These are phyloP conservation scores for Ogataea ramenticola DNA, from an alignment of 805 yeast species.

Conservation along the genomic window DNA sequence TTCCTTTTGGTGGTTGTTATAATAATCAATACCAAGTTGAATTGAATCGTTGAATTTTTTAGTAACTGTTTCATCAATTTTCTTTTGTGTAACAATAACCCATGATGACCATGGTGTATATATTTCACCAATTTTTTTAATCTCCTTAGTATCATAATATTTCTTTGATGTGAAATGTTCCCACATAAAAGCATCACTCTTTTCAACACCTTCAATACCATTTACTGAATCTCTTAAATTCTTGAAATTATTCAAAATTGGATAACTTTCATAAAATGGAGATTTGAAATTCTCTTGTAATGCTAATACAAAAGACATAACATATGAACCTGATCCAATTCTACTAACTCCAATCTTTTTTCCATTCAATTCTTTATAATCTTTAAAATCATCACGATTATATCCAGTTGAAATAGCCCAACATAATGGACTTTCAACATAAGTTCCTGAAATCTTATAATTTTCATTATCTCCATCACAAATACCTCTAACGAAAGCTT, in stretches of 20 bases:
- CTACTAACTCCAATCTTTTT: conserved; percentile 71
- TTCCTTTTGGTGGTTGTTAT: conserved; percentile 51
- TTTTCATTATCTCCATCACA: conserved; percentile 55
- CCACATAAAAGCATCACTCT: conserved; percentile 91
- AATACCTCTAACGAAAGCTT: conserved; percentile 80
- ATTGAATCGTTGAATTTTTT: conserved; percentile 43
- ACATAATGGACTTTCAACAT: conserved; percentile 78
- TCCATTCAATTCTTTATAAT: conserved; percentile 41
- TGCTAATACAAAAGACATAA: conserved; percentile 83
- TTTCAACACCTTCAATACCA: conserved; percentile 32
- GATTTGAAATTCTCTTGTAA: conserved; percentile 45
- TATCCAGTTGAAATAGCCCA: conserved; percentile 87
- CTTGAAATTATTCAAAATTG: conserved; percentile 58
- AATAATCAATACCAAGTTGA: conserved; percentile 62
- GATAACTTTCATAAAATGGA: conserved; percentile 47
- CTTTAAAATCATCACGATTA: conserved; percentile 46
- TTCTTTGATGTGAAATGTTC: conserved; percentile 84
- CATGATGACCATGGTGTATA: conserved; percentile 97
- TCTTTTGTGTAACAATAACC: conserved; percentile 58
- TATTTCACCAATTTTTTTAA: conserved; percentile 78
- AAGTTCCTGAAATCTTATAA: conserved; percentile 70
- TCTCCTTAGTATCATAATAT: conserved; percentile 73
- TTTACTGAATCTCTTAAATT: conserved; percentile 80
- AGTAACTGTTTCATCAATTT: conserved; percentile 25
- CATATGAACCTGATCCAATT: conserved; percentile 87